Evolutionary conservation across 2,329 filamentous ascomycete genomes (phyloP).

Genomic region (Ophiostoma perfectum): DNA sequence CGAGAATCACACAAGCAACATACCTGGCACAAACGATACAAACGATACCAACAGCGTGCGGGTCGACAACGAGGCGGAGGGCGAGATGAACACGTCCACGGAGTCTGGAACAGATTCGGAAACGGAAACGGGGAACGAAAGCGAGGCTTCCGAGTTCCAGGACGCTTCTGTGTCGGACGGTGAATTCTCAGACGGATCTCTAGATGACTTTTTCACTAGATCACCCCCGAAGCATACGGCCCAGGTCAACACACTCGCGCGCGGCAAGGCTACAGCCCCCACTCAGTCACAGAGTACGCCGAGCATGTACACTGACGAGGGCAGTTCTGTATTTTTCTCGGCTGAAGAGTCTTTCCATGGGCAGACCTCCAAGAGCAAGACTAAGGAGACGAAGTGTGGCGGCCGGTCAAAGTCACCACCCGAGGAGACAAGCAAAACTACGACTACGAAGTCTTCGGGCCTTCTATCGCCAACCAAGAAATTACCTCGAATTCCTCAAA

Average conservation of each 20-base stretch:
- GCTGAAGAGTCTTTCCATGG: slow-evolving; percentile 22
- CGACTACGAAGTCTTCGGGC: slow-evolving; percentile 22
- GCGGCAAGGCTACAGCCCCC: not conserved
- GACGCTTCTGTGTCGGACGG: slow-evolving; percentile 14
- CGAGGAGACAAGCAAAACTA: slow-evolving; percentile 20
- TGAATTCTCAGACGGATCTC: slow-evolving; percentile 11
- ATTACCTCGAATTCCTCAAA: slow-evolving; percentile 44
- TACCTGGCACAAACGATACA: not conserved
- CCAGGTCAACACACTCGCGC: not conserved
- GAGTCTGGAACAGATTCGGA: not conserved
- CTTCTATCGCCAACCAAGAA: slow-evolving; percentile 35
- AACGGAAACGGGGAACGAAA: slow-evolving; percentile 14
- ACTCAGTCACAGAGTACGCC: not conserved
- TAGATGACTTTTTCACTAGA: slow-evolving; percentile 18
- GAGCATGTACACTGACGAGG: slow-evolving; percentile 14
- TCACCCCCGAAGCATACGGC: not conserved
- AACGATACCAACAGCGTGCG: not conserved
- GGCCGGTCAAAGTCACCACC: slow-evolving; percentile 26
- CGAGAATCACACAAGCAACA: not conserved
- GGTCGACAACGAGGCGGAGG: not conserved
- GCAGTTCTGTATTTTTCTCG: slow-evolving; percentile 26
- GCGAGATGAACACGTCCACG: not conserved
- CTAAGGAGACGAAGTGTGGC: slow-evolving; percentile 3
- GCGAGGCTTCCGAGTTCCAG: slow-evolving; percentile 23
- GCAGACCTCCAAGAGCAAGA: not conserved